A percentile compares a stretch with the other conserved stretches of the same genome.
Evolutionary conservation across 345 rosid species (phyloP).

Genomic region (Atalantia buxifolia): DNA sequence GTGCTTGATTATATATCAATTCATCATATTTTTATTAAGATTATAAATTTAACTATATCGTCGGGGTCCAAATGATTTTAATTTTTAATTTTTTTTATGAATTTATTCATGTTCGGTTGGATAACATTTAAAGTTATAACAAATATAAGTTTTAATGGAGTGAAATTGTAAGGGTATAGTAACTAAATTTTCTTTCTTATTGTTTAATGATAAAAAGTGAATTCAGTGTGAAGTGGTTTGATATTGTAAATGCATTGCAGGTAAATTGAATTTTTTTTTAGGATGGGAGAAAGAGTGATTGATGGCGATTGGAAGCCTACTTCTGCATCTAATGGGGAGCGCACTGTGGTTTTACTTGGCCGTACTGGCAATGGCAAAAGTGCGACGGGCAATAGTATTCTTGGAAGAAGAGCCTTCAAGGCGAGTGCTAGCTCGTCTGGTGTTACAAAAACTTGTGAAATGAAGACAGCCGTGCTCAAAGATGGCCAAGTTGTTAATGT

Average conservation of each 20-base stretch:
- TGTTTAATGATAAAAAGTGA: too few species aligned
- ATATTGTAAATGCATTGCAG: background rate
- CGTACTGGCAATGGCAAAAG: constrained; percentile 93
- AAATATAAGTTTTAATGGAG: too few species aligned
- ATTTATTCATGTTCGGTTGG: too few species aligned
- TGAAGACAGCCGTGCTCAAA: constrained; percentile 42
- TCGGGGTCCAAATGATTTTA: too few species aligned
- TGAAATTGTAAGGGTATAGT: too few species aligned
- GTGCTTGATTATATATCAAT: too few species aligned
- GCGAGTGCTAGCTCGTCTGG: constrained; percentile 66
- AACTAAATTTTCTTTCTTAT: too few species aligned
- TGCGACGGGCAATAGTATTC: constrained; percentile 85
- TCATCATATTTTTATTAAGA: too few species aligned
- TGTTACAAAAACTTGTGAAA: constrained; percentile 69
- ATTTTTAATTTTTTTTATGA: too few species aligned
- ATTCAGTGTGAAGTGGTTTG: background rate
- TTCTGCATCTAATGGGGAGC: constrained; percentile 35
- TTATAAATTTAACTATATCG: too few species aligned
- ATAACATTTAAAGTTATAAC: too few species aligned
- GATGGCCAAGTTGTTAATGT: constrained; percentile 81
- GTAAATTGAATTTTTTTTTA: background rate
- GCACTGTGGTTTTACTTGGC: constrained; percentile 78
- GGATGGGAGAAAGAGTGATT: constrained; percentile 70
- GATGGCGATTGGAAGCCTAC: constrained; percentile 89
- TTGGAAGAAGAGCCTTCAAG: constrained; percentile 66